Conservation (phyloP, 192 early-diverging fungal genomes). For the Backusella macrospora region DNA sequence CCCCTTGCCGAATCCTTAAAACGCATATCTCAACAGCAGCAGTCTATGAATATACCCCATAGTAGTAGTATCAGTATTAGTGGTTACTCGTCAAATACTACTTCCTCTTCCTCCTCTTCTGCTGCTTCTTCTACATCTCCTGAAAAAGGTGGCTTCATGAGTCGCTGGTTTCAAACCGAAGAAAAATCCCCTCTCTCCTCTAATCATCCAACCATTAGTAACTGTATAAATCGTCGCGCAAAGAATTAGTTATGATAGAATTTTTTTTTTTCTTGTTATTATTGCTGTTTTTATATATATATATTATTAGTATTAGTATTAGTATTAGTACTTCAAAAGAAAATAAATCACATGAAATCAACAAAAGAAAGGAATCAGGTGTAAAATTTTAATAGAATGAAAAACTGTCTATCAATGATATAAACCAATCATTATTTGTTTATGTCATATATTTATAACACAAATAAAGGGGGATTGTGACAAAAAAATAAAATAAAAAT, state of each 20-base stretch:
- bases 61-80: not conserved
- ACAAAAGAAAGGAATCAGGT: not conserved
- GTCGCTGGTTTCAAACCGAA: not conserved
- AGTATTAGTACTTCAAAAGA: too few relatives aligned
- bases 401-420: not conserved
- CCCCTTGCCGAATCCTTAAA: constrained; percentile 44
- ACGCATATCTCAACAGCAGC: constrained; percentile 22
- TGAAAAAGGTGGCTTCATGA: constrained; percentile 1
- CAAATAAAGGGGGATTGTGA: not conserved
- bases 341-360: constrained; percentile 5
- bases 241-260: not conserved
- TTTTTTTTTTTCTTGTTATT: not conserved
- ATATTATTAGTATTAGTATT: too few relatives aligned
- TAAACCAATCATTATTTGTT: not conserved
- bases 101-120: too few relatives aligned
- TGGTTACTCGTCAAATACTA: not conserved
- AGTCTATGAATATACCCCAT: not conserved
- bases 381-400: not conserved
- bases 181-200: not conserved
- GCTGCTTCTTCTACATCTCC: not conserved
- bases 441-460: not conserved
- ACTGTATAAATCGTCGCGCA: not conserved
- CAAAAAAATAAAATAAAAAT: too few relatives aligned
- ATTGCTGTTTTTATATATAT: not conserved
- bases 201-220: constrained; percentile 11